Conservation (phyloP, 768 basidiomycete species). For the Kwoniella sp. region DNA sequence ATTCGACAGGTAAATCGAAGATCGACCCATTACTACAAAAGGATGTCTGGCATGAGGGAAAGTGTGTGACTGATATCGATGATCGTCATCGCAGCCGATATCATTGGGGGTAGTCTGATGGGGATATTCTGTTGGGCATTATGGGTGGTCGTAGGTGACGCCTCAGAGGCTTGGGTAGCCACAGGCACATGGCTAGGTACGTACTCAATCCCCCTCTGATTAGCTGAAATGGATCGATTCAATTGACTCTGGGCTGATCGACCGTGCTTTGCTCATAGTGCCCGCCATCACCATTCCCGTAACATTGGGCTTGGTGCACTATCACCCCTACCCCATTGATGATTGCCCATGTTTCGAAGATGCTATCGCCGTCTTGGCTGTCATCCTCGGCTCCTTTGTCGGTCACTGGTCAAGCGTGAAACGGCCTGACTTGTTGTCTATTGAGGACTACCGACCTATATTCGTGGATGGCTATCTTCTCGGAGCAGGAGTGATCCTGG, state of each 20-base stretch:
- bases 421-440: not conserved
- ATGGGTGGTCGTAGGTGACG: constrained; percentile 55
- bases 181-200: constrained; percentile 53
- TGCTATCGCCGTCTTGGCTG: constrained; percentile 87
- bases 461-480: constrained; percentile 5
- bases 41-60: no score
- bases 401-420: constrained; percentile 63
- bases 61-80: not conserved
- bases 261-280: constrained; percentile 56
- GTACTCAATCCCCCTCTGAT: constrained; percentile 11
- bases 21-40: not conserved
- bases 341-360: constrained; percentile 99
- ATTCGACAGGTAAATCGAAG: constrained; percentile 46
- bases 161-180: constrained; percentile 58
- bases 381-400: constrained; percentile 72
- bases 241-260: constrained; percentile 31
- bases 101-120: constrained; percentile 58
- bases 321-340: constrained; percentile 91
- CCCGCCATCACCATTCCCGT: constrained; percentile 52
- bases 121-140: constrained; percentile 68
- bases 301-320: constrained; percentile 75
- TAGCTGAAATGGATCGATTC: constrained; percentile 14
- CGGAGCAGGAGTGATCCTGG: constrained; percentile 10
- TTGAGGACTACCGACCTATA: constrained; percentile 2
- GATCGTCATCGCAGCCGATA: constrained; percentile 45